Evolutionary conservation across 179 eudicot genomes (phyloP), one percentile per base, ranked within the genome.

Genomic region (Nepenthes alata): DNA sequence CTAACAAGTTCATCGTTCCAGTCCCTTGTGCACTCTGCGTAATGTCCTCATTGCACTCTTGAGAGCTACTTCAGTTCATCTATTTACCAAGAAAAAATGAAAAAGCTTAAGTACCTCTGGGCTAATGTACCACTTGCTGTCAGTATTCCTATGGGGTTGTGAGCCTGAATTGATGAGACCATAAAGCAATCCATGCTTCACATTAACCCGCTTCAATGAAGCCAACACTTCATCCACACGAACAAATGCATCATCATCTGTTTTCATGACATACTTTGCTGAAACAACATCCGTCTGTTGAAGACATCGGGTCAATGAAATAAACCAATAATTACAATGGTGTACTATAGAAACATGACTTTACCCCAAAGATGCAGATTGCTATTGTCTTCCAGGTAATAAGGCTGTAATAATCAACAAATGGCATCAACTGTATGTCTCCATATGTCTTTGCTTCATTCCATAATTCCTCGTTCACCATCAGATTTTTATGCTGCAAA

Each of bases 211-310:
- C 11, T 74, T 58, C 63, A 88, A 58, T 61, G 96, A 78, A 57
- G 84, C 68, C 72, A 86, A 57, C 52, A 89, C 79, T 81, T 89
- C 96, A 74, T 91, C 98, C 59, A 91, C 78, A 59, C 95, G 96
- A 70, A 91, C 95, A 78, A 89, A 91, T 58, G 98, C 91, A 63
- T 91, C 98, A 64, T 91, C 98, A 57, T 91, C 98, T 7, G 98
- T 89, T 77, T 91, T 91, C 98, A 91, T 91, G 51, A 89, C 80
- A 69, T 83, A 91, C 67, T 86, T 86, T 35, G 89, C 88, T 0
- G 85, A 80, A 60, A 85, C 80, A 54, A 84, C 83, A 66, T 86
- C 76, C 7, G 89, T 81, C 98, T 91, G 91, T 67, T 55, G 61
- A 77, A 74, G 65, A 70, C 62, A 73, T 38, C 50, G 53, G 11